These are phyloP conservation scores for Sphagnum contortum DNA, from an alignment of 225 moss, liverwort and hornwort genomes.

Conservation along the genomic window DNA sequence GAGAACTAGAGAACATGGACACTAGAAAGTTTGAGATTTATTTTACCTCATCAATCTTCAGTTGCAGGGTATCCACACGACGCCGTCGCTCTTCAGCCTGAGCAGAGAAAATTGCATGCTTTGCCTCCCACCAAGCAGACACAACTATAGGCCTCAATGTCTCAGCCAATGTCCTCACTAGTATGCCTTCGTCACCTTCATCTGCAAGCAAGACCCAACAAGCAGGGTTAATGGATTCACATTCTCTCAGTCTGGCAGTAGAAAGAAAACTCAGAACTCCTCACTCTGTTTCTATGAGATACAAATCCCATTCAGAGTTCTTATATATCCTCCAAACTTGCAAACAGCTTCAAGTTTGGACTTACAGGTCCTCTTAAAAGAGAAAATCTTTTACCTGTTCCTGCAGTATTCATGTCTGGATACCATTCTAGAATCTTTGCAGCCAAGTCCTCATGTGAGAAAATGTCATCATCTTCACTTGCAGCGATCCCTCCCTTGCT, in stretches of 20 bases:
- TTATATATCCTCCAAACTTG: too few relatives aligned
- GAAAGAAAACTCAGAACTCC: too few relatives aligned
- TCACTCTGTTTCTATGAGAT: too few relatives aligned
- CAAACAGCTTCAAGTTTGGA: too few relatives aligned
- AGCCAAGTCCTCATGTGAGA: constrained; percentile 44
- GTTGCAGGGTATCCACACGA: constrained; percentile 63
- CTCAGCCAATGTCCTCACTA: constrained; percentile 59
- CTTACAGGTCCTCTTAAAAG: too few relatives aligned
- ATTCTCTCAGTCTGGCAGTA: too few relatives aligned
- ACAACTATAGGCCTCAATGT: constrained; percentile 71
- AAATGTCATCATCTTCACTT: constrained; percentile 47
- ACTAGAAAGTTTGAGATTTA: too few relatives aligned
- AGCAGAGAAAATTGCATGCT: constrained; percentile 64
- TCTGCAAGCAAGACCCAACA: constrained; percentile 5
- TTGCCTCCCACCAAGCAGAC: constrained; percentile 65
- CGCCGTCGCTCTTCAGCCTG: constrained; percentile 79
- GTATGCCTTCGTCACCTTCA: constrained; percentile 41
- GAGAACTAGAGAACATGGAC: too few relatives aligned
- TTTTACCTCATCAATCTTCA: constrained; percentile 67
- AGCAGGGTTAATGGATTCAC: not conserved
- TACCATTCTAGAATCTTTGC: constrained; percentile 81
- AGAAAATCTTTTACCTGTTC: constrained; percentile 37
- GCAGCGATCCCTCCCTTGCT: constrained; percentile 14
- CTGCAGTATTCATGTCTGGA: constrained; percentile 83
- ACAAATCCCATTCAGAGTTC: too few relatives aligned